Conservation (phyloP, 352 stramenopile genomes). For the Globisporangium camurandrum region DNA sequence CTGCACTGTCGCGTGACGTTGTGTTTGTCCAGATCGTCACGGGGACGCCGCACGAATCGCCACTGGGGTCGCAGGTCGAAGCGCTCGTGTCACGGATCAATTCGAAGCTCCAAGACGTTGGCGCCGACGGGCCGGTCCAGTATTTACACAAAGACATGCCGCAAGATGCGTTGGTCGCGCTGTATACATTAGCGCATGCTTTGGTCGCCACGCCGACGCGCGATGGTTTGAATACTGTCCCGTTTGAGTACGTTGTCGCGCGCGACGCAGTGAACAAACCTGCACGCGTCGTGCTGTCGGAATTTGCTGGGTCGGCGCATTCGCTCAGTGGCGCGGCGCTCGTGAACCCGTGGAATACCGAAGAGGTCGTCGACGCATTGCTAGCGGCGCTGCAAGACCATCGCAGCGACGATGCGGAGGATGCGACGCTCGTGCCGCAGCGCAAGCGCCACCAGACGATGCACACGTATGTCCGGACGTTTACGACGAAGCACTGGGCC, state of each 20-base stretch:
- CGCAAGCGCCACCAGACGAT: constrained; percentile 72
- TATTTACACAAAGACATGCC: constrained; percentile 88
- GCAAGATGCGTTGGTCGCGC: constrained; percentile 80
- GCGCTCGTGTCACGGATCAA: constrained; percentile 89
- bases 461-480: constrained; percentile 78
- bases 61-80: constrained; percentile 82
- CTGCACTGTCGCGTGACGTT: constrained; percentile 90
- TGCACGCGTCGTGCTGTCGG: constrained; percentile 84
- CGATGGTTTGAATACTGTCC: constrained; percentile 90
- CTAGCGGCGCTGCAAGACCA: constrained; percentile 28
- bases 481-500: constrained; percentile 65
- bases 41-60: constrained; percentile 41
- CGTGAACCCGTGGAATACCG: constrained; percentile 86
- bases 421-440: constrained; percentile 47
- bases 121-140: constrained; percentile 79
- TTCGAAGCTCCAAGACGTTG: constrained; percentile 87
- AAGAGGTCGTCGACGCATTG: constrained; percentile 57
- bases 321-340: constrained; percentile 76
- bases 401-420: constrained; percentile 13
- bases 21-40: constrained; percentile 93
- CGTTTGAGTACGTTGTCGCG: constrained; percentile 87
- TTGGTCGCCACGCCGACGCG: constrained; percentile 82
- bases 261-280: constrained; percentile 60
- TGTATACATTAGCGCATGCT: constrained; percentile 81
- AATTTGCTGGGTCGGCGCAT: constrained; percentile 87